Conservation (phyloP, 192 early-diverging fungal genomes). For the Rhizophagus clarus region DNA sequence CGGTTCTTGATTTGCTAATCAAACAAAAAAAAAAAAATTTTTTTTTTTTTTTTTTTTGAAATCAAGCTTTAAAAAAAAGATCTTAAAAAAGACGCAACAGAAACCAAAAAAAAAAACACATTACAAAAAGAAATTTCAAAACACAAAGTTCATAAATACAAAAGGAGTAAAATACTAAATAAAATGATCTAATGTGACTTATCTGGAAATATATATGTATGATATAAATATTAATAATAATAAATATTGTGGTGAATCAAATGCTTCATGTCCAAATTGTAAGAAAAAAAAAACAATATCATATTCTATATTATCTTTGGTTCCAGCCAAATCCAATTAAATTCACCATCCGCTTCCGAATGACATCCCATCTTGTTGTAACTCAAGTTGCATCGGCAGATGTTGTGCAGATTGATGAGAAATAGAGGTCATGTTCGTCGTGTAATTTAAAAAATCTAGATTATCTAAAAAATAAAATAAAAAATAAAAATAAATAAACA, state of each 20-base stretch:
- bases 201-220: background rate
- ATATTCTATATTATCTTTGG: background rate
- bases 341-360: slow-evolving; percentile 17
- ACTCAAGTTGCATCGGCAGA: slow-evolving; percentile 12
- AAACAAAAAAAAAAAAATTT: too few relatives aligned
- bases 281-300: background rate
- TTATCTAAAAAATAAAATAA: background rate
- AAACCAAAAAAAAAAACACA: too few relatives aligned
- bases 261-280: background rate
- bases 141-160: too few relatives aligned
- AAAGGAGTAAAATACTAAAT: too few relatives aligned
- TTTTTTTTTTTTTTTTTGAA: too few relatives aligned
- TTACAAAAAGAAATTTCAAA: too few relatives aligned
- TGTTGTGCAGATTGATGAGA: slow-evolving; percentile 15
- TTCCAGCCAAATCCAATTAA: slow-evolving; percentile 5
- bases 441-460: slow-evolving; percentile 14
- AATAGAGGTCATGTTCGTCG: background rate
- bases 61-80: too few relatives aligned
- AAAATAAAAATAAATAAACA: too few relatives aligned
- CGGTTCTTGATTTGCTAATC: too few relatives aligned
- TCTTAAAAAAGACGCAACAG: too few relatives aligned
- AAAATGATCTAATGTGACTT: too few relatives aligned
- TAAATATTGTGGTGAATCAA: background rate
- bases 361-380: slow-evolving; percentile 21
- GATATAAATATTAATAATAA: background rate